Evolutionary conservation across 139 green algal genomes (phyloP).

Genomic region (Haematococcus sp.): DNA sequence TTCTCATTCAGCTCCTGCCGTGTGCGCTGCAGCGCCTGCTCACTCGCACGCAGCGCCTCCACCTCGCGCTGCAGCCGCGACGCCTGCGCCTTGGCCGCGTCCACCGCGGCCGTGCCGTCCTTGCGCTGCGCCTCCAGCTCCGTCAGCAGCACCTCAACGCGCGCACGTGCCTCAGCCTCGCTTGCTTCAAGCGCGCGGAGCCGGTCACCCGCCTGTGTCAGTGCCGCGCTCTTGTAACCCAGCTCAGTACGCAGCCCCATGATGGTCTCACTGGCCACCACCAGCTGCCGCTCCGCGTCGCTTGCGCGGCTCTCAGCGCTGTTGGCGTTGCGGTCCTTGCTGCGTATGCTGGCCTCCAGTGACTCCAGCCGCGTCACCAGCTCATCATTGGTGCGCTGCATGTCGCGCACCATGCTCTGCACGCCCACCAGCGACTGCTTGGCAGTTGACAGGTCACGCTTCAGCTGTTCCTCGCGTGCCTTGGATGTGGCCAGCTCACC

Average conservation of each 20-base stretch:
- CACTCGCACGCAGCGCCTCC: slow-evolving; percentile 5
- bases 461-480: not conserved
- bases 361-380: not conserved
- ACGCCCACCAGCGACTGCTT: slow-evolving; percentile 7
- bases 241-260: not conserved
- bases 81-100: slow-evolving; percentile 1
- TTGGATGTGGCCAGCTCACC: not conserved
- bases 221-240: not conserved
- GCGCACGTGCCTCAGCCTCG: slow-evolving; percentile 1
- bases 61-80: not conserved
- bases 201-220: not conserved
- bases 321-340: not conserved
- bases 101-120: not conserved
- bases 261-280: not conserved
- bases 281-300: not conserved
- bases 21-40: slow-evolving; percentile 11
- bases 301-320: not conserved
- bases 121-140: not conserved
- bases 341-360: not conserved
- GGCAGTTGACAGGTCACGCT: not conserved
- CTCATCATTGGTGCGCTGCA: slow-evolving; percentile 12
- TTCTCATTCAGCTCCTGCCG: not conserved
- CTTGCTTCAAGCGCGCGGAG: not conserved
- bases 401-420: slow-evolving; percentile 14
- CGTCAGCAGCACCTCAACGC: not conserved